phyloP scores from a whole-genome alignment of 2,329 filamentous ascomycete genomes.

The Aureobasidium sp. region DNA sequence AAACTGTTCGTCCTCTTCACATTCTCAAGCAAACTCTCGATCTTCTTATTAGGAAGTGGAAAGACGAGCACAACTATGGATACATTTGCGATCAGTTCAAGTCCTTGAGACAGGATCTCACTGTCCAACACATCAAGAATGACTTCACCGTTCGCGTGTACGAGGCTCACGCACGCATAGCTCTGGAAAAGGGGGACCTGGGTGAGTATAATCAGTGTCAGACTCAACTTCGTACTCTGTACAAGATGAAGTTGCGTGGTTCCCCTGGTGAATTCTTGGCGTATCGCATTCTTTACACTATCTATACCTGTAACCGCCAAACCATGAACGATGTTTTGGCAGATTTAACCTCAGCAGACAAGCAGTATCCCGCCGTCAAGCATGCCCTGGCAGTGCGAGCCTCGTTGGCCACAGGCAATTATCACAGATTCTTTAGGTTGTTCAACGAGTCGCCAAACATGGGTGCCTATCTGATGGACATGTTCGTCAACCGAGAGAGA shows the following conservation, averaged over 20 bases:
- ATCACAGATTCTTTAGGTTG: constrained; percentile 94
- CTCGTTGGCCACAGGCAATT: constrained; percentile 85
- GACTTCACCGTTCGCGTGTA: constrained; percentile 95
- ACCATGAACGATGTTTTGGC: constrained; percentile 97
- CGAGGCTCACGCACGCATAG: constrained; percentile 94
- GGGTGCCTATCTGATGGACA: constrained; percentile 98
- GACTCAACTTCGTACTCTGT: constrained; percentile 89
- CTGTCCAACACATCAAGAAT: constrained; percentile 93
- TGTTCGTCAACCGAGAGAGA: constrained; percentile 93
- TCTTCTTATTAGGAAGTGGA: constrained; percentile 89
- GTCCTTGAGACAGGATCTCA: constrained; percentile 93
- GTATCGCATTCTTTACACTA: constrained; percentile 99
- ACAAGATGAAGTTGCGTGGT: constrained; percentile 77
- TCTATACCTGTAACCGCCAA: constrained; percentile 96
- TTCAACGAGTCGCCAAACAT: constrained; percentile 93
- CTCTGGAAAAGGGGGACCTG: constrained; percentile 94
- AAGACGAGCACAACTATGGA: constrained; percentile 81
- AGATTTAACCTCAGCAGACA: constrained; percentile 98
- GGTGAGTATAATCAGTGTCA: constrained; percentile 99
- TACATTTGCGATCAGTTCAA: constrained; percentile 99
- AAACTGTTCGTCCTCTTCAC: constrained; percentile 74
- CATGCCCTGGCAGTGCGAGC: constrained; percentile 89
- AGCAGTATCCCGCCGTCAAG: constrained; percentile 72
- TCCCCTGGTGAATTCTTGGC: constrained; percentile 95
- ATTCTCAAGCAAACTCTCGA: constrained; percentile 79